Conservation (phyloP, 2,329 filamentous ascomycete species). For the Neofusicoccum ribis region DNA sequence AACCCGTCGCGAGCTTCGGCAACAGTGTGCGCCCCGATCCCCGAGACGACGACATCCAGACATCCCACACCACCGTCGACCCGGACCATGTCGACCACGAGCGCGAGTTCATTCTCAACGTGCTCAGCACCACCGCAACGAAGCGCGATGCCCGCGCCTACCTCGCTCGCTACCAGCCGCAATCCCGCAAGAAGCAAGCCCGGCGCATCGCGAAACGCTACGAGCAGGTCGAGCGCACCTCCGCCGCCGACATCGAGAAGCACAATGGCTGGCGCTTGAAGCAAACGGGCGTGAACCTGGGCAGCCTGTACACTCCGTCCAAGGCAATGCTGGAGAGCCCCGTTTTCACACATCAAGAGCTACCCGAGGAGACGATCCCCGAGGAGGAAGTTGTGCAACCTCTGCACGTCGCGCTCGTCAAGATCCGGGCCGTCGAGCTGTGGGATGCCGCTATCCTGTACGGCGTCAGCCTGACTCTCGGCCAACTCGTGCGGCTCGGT, state of each 20-base stretch:
- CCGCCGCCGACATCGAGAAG: constrained; percentile 26
- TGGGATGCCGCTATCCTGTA: constrained; percentile 68
- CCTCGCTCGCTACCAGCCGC: constrained; percentile 68
- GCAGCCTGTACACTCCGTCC: constrained; percentile 60
- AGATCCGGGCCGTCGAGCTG: constrained; percentile 72
- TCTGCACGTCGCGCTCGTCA: constrained; percentile 80
- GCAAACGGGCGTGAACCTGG: constrained; percentile 59
- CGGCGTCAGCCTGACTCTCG: constrained; percentile 79
- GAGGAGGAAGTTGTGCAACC: constrained; percentile 40
- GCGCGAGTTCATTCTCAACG: constrained; percentile 62
- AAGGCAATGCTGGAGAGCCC: constrained; percentile 60
- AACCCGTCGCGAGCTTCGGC: constrained; percentile 1
- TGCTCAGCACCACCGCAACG: constrained; percentile 85
- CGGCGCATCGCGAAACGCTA: constrained; percentile 22
- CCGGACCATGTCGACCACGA: constrained; percentile 18
- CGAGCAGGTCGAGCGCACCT: background rate
- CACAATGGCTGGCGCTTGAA: constrained; percentile 38
- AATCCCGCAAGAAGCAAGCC: constrained; percentile 23
- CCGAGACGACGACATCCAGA: constrained; percentile 1
- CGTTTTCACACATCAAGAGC: constrained; percentile 58
- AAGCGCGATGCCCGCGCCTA: constrained; percentile 89
- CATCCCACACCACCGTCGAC: background rate
- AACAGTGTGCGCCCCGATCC: constrained; percentile 18
- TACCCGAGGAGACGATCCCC: constrained; percentile 36
- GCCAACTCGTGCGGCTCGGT: constrained; percentile 79